Evolutionary conservation across 352 stramenopile genomes (phyloP), one percentile per base, ranked within the genome.

Genomic region (Pythium biforme): DNA sequence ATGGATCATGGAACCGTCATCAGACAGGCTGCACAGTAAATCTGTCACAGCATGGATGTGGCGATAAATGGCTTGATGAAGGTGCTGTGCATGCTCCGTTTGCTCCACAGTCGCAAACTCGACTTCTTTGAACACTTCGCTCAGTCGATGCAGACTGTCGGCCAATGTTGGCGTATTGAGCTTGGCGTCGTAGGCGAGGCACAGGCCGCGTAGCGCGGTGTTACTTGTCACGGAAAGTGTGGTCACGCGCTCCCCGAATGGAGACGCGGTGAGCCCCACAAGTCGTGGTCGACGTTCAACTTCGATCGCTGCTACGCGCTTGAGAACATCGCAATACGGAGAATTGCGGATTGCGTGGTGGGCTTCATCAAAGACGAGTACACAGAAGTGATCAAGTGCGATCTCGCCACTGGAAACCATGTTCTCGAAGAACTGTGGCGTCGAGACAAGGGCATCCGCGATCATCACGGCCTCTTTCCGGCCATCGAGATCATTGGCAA

Each of bases 321-420:
- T 68, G 31, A 90, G 57, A 15, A 94, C 70, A 19, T 82, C 69
- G 20, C 72, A 76, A 52, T 92, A 92, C 0, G 84, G 81, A 54
- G 90, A 73, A 1, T 77, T 75, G 22, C 77, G 74, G 50, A 72
- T 90, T 4, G 79, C 82, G 46, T 94, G 84, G 49, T 94, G 84
- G 4, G 84, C 84, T 72, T 94, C 82, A 39, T 94, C 84, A 68
- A 94, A 91, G 17, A 94, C 76, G 72, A 94, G 75, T 39, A 82
- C 62, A 47, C 79, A 87, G 20, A 89, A 87, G 52, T 91, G 70
- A 14, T 74, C 74, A 17, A 90, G 73, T 3, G 41, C 61, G 0
- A 83, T 70, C 17, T 66, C 59, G 0, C 48, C 17, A 11, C 72
- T 65, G 45, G 64, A 73, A 11, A 90, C 25, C 66, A 87, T 74